Evolutionary conservation across 495 filamentous ascomycete species (phyloP), one percentile per base, ranked within the genome.

Genomic region (Neurospora pannonica): DNA sequence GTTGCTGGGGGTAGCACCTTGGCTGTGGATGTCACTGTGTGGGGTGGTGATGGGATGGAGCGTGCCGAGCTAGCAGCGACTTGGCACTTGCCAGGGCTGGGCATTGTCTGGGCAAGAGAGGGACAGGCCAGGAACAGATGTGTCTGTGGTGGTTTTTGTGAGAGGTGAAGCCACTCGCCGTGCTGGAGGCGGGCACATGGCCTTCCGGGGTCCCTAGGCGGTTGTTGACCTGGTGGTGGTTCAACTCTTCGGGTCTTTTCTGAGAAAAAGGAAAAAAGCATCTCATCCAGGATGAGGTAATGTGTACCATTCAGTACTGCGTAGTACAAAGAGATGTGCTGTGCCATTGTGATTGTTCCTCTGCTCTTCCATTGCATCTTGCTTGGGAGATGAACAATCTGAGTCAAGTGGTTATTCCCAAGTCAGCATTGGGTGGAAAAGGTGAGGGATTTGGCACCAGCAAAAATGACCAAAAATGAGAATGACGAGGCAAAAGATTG

Each of bases 1-100:
- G 71, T 38, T 75, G 62, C 74, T 36, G 54, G 76, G 13, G 76
- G 62, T 21, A 48, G 43, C n/a, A 21, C 2, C n/a, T 21, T 7
- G n/a, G 3, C n/a, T 9, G 3, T 10, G 19, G 24, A 34, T 31
- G 54, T 67, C 28, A 67, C 54, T 34, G 54, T 67, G 28, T 34
- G 28, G 54, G 54, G 54, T 67, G 54, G 28, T 67, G 54, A 62
- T 62, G 54, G 46, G 28, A 67, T 31, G 28, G 54, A 62, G 15
- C 54, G 54, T 54, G 21, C 46, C 21, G 46, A 24, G 46, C 48
- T 60, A 34, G 54, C 48, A 60, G 21, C 21, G 43, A 46, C n/a
- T 19, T n/a, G 39, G 71, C 72, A 38, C 62, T 67, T 60, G 28
- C 9, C 70, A n/a, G 34, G 34, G 34, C 70, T 71, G 34, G 38